Evolutionary conservation across 2,329 filamentous ascomycete species (phyloP), one percentile per base, ranked within the genome.

Genomic region (Phialophora tarda): DNA sequence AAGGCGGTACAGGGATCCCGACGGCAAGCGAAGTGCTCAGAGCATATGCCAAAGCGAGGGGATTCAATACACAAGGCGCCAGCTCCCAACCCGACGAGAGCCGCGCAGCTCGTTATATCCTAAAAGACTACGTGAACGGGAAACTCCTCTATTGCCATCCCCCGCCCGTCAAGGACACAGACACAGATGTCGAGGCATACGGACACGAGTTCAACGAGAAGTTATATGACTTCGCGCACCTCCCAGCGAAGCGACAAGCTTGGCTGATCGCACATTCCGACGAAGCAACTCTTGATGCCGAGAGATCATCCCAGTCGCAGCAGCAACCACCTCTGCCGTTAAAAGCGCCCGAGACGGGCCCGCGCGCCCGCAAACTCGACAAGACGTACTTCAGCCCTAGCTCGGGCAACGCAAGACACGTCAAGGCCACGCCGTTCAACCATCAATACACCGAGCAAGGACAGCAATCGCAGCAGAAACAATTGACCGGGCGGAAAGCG

Each of bases 41-140:
- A 30, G 90, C 94, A 2, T 98, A 97, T 74, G 95, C 95, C 41
- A 87, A 86, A 63, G 95, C 95, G 17, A 85, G 96, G 76, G 95
- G 95, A 11, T 99, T 96, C 81, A 89, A 91, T 65, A 97, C 93
- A 4, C 89, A 91, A 62, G 95, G 95, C 74, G 65, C 71, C 32
- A 94, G 95, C 8, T 51, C 44, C 23, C 91, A 95, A 75, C 94
- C 95, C 0, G 95, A 99, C 74, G 93, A 97, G 81, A 96, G 93
- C 1, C 87, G 95, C 73, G 95, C 95, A 6, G 93, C 94, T 4
- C 87, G 95, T 61, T 91, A 92, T 72, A 85, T 99, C 17, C 85
- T 99, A 28, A 99, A 99, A 78, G 95, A 99, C 80, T 99, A 98
- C 75, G 95, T 99, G 72, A 96, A 90, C 76, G 95, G 95, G 69